Evolutionary conservation across 441 rosid genomes (phyloP).

Genomic region (Raphanus hybrid): DNA sequence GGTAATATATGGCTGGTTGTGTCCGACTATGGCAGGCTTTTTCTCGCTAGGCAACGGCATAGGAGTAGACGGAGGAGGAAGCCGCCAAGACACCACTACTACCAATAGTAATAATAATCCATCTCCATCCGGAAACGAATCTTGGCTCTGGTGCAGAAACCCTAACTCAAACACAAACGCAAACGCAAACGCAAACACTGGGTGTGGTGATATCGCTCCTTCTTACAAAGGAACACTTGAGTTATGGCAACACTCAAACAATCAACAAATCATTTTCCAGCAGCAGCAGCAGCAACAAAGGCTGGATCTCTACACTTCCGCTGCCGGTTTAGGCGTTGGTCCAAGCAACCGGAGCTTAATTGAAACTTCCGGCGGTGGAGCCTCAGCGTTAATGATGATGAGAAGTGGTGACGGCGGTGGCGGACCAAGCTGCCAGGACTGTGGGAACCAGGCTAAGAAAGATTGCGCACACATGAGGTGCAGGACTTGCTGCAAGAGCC

Average conservation of each 20-base stretch:
- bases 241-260: slow-evolving; percentile 68
- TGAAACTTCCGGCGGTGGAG: slow-evolving; percentile 26
- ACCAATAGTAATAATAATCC: slow-evolving; percentile 4
- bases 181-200: slow-evolving; percentile 5
- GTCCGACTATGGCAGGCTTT: slow-evolving; percentile 58
- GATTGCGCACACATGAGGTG: slow-evolving; percentile 83
- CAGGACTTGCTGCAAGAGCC: slow-evolving; percentile 95
- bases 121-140: slow-evolving; percentile 47
- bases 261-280: slow-evolving; percentile 42
- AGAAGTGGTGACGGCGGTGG: slow-evolving; percentile 37
- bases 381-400: slow-evolving; percentile 35
- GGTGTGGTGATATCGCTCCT: slow-evolving; percentile 15
- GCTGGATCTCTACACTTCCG: slow-evolving; percentile 52
- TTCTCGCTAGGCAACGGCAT: slow-evolving; percentile 63
- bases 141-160: slow-evolving; percentile 70
- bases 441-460: slow-evolving; percentile 97
- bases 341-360: slow-evolving; percentile 51
- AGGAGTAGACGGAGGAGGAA: slow-evolving; percentile 37
- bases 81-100: slow-evolving; percentile 36
- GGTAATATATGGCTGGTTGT: slow-evolving; percentile 39
- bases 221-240: slow-evolving; percentile 59
- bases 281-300: slow-evolving; percentile 47
- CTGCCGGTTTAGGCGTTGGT: slow-evolving; percentile 74
- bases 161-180: slow-evolving; percentile 45
- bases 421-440: slow-evolving; percentile 89